Base-by-base conservation (phyloP, 225 moss, liverwort and hornwort species). In the Takakia lepidozioides region DNA sequence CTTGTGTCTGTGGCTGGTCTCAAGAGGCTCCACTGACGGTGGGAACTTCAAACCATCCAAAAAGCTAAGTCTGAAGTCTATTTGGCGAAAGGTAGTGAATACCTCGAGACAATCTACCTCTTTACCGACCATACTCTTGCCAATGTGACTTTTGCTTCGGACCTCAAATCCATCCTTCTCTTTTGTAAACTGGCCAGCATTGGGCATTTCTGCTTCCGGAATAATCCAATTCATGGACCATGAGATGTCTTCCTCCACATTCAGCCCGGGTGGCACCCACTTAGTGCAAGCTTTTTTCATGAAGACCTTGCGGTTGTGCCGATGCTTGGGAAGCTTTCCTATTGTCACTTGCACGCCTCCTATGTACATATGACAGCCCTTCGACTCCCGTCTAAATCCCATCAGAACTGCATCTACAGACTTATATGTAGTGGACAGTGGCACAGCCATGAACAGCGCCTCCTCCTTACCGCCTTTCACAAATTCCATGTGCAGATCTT, bases 221-320 rank as follows among this genome's bases (percentile, higher is more conserved):
- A 70, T 38, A 4, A 70, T 46, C 64, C 55, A 60, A 51, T 70
- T 70, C 54, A 63, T 59, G 3, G 69, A 70, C 69, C 69, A 58
- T 47, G 47, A 57, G 8, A 68, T 57, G 52, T 68, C 68, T 26
- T 57, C 47, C 1, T 69, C 53, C 16, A 69, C 43, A 25, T 63
- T 58, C 17, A 63, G 35, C 3, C 52, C 15, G 2, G 29, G 39
- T 5, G 62, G 69, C 19, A 69, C 53, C 62, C 57, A 63, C 28
- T 63, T 62, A 3, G 46, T 19, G 11, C 69, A 62, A 26, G 57
- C 32, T 6, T 48, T 35, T 25, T 48, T 57, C 62, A 62, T 57
- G 19, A 69, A 63, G 0, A 69, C 25, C 28, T 58, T 63, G 32
- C 35, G 37, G 3, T 18, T 40, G 3, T 62, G 57, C 35, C 58